A percentile compares a stretch with the other conserved stretches of the same genome.
Evolutionary conservation across 2,329 filamentous ascomycete species (phyloP).

Genomic region (Pseudopithomyces chartarum): DNA sequence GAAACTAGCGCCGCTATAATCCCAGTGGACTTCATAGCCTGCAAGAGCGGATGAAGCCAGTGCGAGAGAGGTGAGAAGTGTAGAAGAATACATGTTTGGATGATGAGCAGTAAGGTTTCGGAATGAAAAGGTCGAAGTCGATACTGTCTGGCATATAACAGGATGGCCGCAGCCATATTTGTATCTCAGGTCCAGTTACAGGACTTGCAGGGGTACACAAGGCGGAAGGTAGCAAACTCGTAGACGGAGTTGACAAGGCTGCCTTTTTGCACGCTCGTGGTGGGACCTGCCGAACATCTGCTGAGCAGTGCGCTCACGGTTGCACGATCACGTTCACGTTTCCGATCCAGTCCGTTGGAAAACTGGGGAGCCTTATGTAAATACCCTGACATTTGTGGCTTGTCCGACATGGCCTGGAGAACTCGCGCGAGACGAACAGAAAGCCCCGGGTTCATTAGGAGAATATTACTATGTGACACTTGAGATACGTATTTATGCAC

Average conservation of each 20-base stretch:
- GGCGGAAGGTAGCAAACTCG: not conserved
- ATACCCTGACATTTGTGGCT: not conserved
- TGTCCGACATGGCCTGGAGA: not conserved
- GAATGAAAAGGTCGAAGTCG: not conserved
- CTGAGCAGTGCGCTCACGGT: not conserved
- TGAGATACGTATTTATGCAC: not conserved
- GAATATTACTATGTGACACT: not conserved
- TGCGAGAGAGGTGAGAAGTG: not conserved
- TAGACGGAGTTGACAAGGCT: not conserved
- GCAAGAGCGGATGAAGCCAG: not conserved
- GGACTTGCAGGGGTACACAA: not conserved
- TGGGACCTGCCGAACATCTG: not conserved
- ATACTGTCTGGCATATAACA: not conserved
- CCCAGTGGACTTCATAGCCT: not conserved
- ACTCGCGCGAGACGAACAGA: not conserved
- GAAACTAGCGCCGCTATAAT: slow-evolving; percentile 1
- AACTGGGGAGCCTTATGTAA: not conserved
- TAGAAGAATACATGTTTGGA: slow-evolving; percentile 1
- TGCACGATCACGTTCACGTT: not conserved
- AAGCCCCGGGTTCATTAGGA: not conserved
- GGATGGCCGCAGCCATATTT: not conserved
- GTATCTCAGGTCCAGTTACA: not conserved
- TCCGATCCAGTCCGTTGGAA: not conserved
- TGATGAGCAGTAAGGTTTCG: not conserved
- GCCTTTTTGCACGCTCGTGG: not conserved